A percentile compares a stretch with the other conserved stretches of the same genome.
These are phyloP conservation scores for Fraxinus pennsylvanica DNA, from an alignment of 257 asterid genomes.

Conservation along the genomic window DNA sequence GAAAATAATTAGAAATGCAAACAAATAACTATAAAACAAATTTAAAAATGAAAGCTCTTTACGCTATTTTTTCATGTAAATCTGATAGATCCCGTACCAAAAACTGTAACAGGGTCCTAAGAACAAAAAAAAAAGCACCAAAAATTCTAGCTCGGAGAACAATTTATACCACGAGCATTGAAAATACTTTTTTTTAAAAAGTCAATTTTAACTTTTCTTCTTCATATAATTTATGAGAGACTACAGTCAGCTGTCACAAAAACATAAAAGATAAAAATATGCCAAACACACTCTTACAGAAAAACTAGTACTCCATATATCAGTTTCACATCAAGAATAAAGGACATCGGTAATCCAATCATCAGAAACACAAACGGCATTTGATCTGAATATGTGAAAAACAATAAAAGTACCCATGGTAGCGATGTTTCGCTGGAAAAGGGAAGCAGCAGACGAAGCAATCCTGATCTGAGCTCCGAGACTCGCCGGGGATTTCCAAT, in stretches of 20 bases:
- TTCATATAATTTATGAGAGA: background rate
- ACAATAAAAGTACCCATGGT: conserved; percentile 51
- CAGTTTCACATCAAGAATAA: background rate
- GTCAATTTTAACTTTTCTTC: background rate
- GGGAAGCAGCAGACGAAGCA: conserved; percentile 44
- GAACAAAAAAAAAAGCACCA: background rate
- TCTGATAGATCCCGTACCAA: conserved; percentile 3
- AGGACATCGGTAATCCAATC: background rate
- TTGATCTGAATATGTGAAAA: conserved; percentile 1
- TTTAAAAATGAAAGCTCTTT: background rate
- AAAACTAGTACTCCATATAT: background rate
- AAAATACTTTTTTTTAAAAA: background rate
- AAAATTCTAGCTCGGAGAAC: background rate
- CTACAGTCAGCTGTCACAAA: conserved; percentile 16
- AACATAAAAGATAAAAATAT: background rate
- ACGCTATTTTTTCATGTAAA: conserved; percentile 4
- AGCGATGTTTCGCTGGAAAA: conserved; percentile 70
- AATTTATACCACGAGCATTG: no score
- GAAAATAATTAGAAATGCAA: conserved; percentile 3
- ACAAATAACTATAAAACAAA: conserved; percentile 18
- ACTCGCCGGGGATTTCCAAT: conserved; percentile 78
- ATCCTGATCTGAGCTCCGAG: conserved; percentile 79
- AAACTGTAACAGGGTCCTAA: background rate
- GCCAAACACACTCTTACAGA: background rate
- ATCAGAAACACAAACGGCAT: background rate